phyloP scores from a whole-genome alignment of 2,329 filamentous ascomycete genomes.

The Phaeosphaeriaceae sp. region DNA sequence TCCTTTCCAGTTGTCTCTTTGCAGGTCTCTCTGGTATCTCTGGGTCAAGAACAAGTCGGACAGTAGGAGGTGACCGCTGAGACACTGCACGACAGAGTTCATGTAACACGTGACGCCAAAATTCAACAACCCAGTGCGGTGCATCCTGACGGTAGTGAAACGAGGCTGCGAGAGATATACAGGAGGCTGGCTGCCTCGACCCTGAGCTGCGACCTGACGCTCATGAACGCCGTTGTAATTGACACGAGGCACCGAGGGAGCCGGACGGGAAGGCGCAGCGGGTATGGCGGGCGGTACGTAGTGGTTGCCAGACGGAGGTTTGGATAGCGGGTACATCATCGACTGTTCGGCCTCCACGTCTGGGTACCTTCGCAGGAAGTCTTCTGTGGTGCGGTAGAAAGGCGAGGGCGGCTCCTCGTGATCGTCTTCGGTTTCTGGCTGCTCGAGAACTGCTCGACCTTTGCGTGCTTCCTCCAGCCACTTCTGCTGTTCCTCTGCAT shows the following conservation, averaged over 20 bases:
- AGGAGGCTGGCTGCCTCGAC: constrained; percentile 46
- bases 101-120: constrained; percentile 88
- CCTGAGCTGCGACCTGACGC: constrained; percentile 49
- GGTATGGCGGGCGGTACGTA: constrained; percentile 64
- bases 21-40: constrained; percentile 66
- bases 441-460: constrained; percentile 62
- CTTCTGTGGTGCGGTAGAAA: constrained; percentile 74
- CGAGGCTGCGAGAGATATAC: constrained; percentile 56
- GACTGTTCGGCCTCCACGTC: constrained; percentile 67
- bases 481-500: constrained; percentile 78
- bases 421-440: constrained; percentile 39
- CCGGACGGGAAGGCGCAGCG: constrained; percentile 64
- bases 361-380: constrained; percentile 83
- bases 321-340: constrained; percentile 57
- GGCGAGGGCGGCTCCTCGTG: constrained; percentile 37
- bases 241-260: constrained; percentile 62
- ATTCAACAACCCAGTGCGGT: constrained; percentile 79
- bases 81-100: constrained; percentile 85
- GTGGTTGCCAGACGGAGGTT: constrained; percentile 49
- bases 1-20: constrained; percentile 68
- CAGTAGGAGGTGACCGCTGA: constrained; percentile 73
- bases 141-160: constrained; percentile 56
- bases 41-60: constrained; percentile 70
- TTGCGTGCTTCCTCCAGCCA: constrained; percentile 80
- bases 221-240: constrained; percentile 85